Percentiles rank a stretch among this genome's conserved stretches.
These are phyloP conservation scores for Leishmania mexicana DNA, from an alignment of 208 protist genomes.

Conservation along the genomic window DNA sequence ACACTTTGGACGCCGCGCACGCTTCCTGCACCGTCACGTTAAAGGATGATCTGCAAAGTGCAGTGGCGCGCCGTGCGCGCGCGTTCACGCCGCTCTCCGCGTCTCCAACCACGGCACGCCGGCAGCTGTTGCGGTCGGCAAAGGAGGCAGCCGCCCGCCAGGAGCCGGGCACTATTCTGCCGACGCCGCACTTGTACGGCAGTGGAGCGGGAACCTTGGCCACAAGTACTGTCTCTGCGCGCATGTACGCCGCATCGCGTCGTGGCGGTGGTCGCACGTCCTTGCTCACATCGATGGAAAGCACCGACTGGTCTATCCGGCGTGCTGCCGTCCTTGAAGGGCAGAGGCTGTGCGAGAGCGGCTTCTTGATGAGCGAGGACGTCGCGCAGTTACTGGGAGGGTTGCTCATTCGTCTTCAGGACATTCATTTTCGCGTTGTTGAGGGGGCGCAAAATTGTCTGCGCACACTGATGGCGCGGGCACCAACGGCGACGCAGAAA, in stretches of 20 bases:
- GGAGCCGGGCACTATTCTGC: not conserved
- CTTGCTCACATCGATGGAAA: slow-evolving; percentile 27
- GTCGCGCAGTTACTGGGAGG: not conserved
- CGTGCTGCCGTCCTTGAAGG: slow-evolving; percentile 12
- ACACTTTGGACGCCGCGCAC: not conserved
- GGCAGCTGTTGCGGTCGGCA: slow-evolving; percentile 18
- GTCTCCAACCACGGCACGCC: slow-evolving; percentile 2
- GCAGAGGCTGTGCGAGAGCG: slow-evolving; percentile 7
- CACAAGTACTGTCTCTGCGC: not conserved
- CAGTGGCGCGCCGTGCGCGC: slow-evolving; percentile 30
- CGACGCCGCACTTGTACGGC: not conserved
- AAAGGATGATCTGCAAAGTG: slow-evolving; percentile 37
- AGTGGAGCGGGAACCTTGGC: not conserved
- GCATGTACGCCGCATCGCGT: not conserved
- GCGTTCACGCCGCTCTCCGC: not conserved
- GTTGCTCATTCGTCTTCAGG: slow-evolving; percentile 41
- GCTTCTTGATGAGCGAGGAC: slow-evolving; percentile 8
- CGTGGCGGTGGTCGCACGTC: not conserved
- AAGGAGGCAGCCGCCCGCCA: not conserved
- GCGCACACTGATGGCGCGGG: not conserved
- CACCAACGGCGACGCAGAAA: slow-evolving; percentile 13
- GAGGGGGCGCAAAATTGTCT: slow-evolving; percentile 43
- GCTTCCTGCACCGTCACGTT: slow-evolving; percentile 27
- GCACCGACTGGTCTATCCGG: slow-evolving; percentile 42
- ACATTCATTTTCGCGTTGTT: slow-evolving; percentile 54